Base-by-base conservation (phyloP, 257 asterid species). In the Parsonsia alboflavescens region DNA sequence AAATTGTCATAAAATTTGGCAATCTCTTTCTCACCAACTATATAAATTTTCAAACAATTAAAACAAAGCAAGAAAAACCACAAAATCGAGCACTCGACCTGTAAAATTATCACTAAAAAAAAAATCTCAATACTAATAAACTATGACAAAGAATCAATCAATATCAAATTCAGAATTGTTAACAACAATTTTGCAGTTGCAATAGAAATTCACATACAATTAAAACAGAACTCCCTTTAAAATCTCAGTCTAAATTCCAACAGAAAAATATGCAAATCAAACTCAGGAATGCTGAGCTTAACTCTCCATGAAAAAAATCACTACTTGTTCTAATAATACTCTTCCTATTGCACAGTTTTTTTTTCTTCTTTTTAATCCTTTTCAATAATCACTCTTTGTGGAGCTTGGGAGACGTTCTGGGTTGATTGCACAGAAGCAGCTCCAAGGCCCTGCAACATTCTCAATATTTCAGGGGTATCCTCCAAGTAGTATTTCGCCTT, bases 371-470 rank as follows among this genome's bases (percentile, higher is more conserved):
- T 48, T 57, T 77, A 84, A 68, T 80, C 88, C 72, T 83, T 70
- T 17, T 80, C 84, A 0, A 78, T 81, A 72, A 76, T 65, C 4
- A 28, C 73, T 16, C 65, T 73, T 21, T 62, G 81, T 19, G 89
- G 70, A 74, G 88, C 58, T 61, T 72, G 79, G 7, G 88, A 50
- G 21, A 79, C 76, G 19, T 71, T 73, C 78, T 72, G 83, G 22
- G 84, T 78, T 22, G 87, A 77, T 30, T 82, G 85, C 24, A 86
- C 93, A 3, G 93, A 91, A 46, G 88, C 93, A 80, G 85, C 85
- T 42, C 90, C 96, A 66, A 91, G 86, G 70, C 89, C 91, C 75
- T 91, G 92, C 72, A 91, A 78, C 97, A 91, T 91, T 67, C 96
- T 84, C 48, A 91, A n/a, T 72, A 91, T 88, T 85, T 91, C 96